A percentile compares a stretch with the other conserved stretches of the same genome.
These are phyloP conservation scores for Rhodamnia rubescens DNA, from an alignment of 345 rosid species.

Conservation along the genomic window DNA sequence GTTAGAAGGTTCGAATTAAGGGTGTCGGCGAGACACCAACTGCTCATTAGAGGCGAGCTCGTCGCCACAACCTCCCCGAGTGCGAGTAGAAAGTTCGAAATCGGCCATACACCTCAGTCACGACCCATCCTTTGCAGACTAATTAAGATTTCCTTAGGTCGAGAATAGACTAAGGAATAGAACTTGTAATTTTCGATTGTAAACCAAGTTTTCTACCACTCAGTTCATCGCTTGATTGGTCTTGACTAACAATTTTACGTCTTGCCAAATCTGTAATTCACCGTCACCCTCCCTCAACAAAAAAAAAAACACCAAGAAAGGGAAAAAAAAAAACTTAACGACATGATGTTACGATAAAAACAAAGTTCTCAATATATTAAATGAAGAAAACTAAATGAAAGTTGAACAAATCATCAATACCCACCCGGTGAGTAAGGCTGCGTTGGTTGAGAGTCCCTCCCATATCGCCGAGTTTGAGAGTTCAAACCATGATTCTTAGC, in stretches of 20 bases:
- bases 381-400: background rate
- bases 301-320: background rate
- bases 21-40: fast-evolving
- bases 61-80: background rate
- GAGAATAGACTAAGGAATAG: background rate
- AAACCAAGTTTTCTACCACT: background rate
- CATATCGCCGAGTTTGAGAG: too few relatives aligned
- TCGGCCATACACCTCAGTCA: fast-evolving
- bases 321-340: background rate
- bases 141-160: background rate
- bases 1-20: background rate
- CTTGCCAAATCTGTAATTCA: fast-evolving
- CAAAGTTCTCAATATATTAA: background rate
- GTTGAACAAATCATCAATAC: background rate
- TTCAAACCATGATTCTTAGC: too few relatives aligned
- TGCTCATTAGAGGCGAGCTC: background rate
- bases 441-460: too few relatives aligned
- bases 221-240: fast-evolving
- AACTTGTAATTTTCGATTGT: background rate
- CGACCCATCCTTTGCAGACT: fast-evolving
- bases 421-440: too few relatives aligned
- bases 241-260: fast-evolving
- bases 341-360: background rate
- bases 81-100: background rate
- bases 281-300: fast-evolving